Evolutionary conservation across 1,284 basidiomycete genomes (phyloP), one percentile per base, ranked within the genome.

Genomic region (Microbotryomycetes sp.): DNA sequence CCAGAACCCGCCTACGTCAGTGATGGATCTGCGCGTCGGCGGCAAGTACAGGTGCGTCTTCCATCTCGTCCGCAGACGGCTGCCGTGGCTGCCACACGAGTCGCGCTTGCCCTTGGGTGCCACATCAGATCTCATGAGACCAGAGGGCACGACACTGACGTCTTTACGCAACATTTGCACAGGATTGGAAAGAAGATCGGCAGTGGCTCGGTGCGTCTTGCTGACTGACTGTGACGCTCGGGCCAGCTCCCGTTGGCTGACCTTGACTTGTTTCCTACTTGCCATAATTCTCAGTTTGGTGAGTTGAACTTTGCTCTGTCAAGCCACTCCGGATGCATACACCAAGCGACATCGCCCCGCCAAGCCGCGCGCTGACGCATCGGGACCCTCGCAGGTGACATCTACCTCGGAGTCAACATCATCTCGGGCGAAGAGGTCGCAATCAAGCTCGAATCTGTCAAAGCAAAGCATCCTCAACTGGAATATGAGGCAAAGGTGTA

Each of bases 401-500:
- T 99, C 77, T 98, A 97, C 78, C 89, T 98, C 64, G 96, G 96
- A 66, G 93, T 97, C 78, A 97, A 98, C 83, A 97, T 98, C 79
- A 97, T 98, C 76, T 97, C 93, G n/a, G 94, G 94, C 54, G 93
- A 99, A 76, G 94, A 97, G 77, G 96, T 98, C 62, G 96, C 93
- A 74, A 97, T 98, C 84, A 98, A 99, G 80, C 88, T 99, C 72
- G 96, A 98, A 79, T 97, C 92, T 1, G 91, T 97, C 79, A 98
- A 98, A 79, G 94, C 96, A 70, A 98, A 98, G 79, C 93, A 97
- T 74, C 94, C 96, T n/a, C 96, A 98, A 79, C 88, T 98, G 73
- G 94, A 98, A 78, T 97, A 99, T 75, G 94, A 98, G 68, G 77
- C 71, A 21, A 72, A 72, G 62, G 71, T 72, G 13, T 72, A 72